Percentiles rank a stretch among this genome's conserved stretches.
Conservation (phyloP, 1,284 basidiomycete species). For the Irpex lacteus region DNA sequence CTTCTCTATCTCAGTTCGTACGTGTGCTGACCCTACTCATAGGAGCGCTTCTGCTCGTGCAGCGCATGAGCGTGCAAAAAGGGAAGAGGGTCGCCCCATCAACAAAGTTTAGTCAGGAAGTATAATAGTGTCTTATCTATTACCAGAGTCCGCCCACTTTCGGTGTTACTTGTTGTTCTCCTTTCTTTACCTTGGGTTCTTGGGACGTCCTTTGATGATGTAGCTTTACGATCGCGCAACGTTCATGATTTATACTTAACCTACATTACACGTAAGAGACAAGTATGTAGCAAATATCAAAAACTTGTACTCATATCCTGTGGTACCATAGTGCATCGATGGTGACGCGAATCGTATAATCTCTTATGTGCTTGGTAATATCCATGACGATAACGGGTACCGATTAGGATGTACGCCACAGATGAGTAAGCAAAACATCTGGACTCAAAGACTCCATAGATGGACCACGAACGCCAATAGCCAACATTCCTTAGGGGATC, state of each 20-base stretch:
- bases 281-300: background rate
- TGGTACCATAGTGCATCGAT: background rate
- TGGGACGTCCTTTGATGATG: background rate
- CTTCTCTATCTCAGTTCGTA: background rate
- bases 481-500: background rate
- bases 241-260: too few species aligned
- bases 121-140: background rate
- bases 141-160: background rate
- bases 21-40: background rate
- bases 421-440: too few species aligned
- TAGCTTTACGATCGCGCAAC: too few species aligned
- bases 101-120: background rate
- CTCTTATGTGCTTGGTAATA: background rate
- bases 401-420: background rate
- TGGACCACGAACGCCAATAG: too few species aligned
- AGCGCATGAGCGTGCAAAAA: background rate
- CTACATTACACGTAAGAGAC: too few species aligned
- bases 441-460: too few species aligned
- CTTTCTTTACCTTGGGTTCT: background rate
- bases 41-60: background rate
- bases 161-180: background rate
- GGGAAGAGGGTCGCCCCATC: background rate
- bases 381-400: background rate
- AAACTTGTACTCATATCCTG: background rate
- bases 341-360: too few species aligned